Evolutionary conservation across 1,139 yeast genomes (phyloP).

Genomic region (Suhomyces yuchorum): DNA sequence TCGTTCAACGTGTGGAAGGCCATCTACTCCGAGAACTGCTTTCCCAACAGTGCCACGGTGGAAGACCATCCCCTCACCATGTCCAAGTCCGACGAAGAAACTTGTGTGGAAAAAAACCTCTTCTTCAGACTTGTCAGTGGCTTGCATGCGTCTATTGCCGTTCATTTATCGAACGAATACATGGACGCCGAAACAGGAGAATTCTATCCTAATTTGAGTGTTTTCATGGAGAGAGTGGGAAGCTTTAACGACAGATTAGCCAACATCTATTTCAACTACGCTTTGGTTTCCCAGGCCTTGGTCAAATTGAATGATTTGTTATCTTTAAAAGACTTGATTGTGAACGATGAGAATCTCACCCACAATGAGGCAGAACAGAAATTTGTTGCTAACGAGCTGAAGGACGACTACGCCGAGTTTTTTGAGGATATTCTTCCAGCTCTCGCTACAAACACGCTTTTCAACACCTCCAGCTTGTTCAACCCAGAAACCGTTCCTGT

Average conservation of each 20-base stretch:
- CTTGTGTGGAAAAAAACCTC: conserved; percentile 80
- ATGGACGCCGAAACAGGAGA: conserved; percentile 71
- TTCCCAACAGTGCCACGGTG: conserved; percentile 46
- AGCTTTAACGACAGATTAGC: conserved; percentile 84
- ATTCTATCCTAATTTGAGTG: conserved; percentile 80
- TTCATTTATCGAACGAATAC: conserved; percentile 87
- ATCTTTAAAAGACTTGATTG: conserved; percentile 30
- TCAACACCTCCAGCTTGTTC: conserved; percentile 50
- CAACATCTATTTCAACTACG: conserved; percentile 90
- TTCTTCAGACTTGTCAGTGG: conserved; percentile 89
- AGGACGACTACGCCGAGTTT: conserved; percentile 24
- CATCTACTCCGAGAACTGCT: conserved; percentile 90
- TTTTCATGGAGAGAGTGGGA: conserved; percentile 91
- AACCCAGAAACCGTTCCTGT: conserved; percentile 60
- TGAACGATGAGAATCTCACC: conserved; percentile 44
- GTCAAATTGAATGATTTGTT: conserved; percentile 54
- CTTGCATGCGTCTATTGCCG: conserved; percentile 93
- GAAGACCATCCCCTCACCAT: conserved; percentile 37
- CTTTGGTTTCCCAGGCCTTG: conserved; percentile 79
- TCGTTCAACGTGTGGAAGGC: conserved; percentile 92
- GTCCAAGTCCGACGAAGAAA: conserved; percentile 42
- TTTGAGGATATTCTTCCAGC: conserved; percentile 33
- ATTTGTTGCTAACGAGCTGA: conserved; percentile 38
- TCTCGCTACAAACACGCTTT: conserved; percentile 38
- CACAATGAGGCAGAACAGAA: conserved; percentile 17